Conservation (phyloP, 2,329 filamentous ascomycete genomes). For the Cadophora sp. region DNA sequence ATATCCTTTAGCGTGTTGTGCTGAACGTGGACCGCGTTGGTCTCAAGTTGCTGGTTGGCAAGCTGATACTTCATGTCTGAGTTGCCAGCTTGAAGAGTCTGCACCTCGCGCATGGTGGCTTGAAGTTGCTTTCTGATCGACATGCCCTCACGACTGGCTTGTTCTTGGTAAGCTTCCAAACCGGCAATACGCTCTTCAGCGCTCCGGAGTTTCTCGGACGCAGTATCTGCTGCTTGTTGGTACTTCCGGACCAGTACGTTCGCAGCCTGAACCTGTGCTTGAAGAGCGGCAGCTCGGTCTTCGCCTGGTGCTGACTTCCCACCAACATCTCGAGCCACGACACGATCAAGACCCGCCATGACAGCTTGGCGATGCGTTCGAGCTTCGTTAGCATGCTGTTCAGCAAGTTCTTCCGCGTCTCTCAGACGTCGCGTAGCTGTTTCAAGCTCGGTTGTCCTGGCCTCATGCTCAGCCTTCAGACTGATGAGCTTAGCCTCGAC, state of each 20-base stretch:
- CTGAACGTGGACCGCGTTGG: slow-evolving; percentile 92
- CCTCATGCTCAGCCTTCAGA: slow-evolving; percentile 83
- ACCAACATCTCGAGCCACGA: slow-evolving; percentile 61
- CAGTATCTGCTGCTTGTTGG: slow-evolving; percentile 84
- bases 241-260: slow-evolving; percentile 86
- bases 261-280: slow-evolving; percentile 79
- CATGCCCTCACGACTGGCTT: slow-evolving; percentile 91
- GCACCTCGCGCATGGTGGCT: slow-evolving; percentile 80
- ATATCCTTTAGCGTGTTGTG: slow-evolving; percentile 94
- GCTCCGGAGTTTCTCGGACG: slow-evolving; percentile 86
- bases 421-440: slow-evolving; percentile 74
- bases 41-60: slow-evolving; percentile 86
- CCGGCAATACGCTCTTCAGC: slow-evolving; percentile 97
- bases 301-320: slow-evolving; percentile 57
- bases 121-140: slow-evolving; percentile 90
- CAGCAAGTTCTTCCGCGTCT: slow-evolving; percentile 87
- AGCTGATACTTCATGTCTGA: slow-evolving; percentile 83
- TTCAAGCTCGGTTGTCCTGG: slow-evolving; percentile 78
- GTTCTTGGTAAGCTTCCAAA: slow-evolving; percentile 95
- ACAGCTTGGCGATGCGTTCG: slow-evolving; percentile 84
- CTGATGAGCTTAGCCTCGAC: slow-evolving; percentile 78
- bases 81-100: slow-evolving; percentile 81
- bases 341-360: slow-evolving; percentile 80
- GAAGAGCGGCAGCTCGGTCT: slow-evolving; percentile 75
- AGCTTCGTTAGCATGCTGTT: slow-evolving; percentile 87